Conservation (phyloP, 2,329 filamentous ascomycete genomes). For the Xylaria sp. region DNA sequence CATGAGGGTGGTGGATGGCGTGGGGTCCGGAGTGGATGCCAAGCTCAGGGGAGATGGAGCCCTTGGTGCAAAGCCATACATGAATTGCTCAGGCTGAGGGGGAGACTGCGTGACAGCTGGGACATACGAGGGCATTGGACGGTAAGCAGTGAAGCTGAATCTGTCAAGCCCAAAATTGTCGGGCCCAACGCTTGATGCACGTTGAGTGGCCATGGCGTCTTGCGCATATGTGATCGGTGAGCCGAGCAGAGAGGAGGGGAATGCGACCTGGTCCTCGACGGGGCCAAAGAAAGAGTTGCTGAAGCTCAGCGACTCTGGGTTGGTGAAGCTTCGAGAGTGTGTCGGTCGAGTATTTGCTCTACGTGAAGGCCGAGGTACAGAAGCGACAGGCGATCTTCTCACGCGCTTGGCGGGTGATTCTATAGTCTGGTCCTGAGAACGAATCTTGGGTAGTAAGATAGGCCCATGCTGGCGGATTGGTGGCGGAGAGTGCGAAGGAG, state of each 20-base stretch:
- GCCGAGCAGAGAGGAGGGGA: slow-evolving; percentile 67
- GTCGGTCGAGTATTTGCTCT: slow-evolving; percentile 55
- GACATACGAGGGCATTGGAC: slow-evolving; percentile 72
- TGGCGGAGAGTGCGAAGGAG: slow-evolving; percentile 72
- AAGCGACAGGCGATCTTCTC: slow-evolving; percentile 63
- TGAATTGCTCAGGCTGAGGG: slow-evolving; percentile 57
- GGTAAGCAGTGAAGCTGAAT: slow-evolving; percentile 87
- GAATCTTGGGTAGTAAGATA: slow-evolving; percentile 84
- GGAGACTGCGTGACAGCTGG: slow-evolving; percentile 50
- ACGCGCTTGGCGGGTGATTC: slow-evolving; percentile 67
- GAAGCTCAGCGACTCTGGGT: slow-evolving; percentile 64
- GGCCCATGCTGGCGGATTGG: slow-evolving; percentile 83
- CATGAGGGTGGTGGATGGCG: slow-evolving; percentile 75
- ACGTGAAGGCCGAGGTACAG: slow-evolving; percentile 50
- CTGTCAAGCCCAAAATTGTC: slow-evolving; percentile 74
- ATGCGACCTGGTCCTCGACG: slow-evolving; percentile 49
- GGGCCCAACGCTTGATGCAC: slow-evolving; percentile 74
- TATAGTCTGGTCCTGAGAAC: slow-evolving; percentile 83
- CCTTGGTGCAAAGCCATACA: slow-evolving; percentile 61
- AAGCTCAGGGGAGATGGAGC: slow-evolving; percentile 54
- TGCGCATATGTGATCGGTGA: slow-evolving; percentile 71
- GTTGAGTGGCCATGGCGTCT: slow-evolving; percentile 62
- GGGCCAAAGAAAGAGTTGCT: slow-evolving; percentile 54
- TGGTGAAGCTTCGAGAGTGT: slow-evolving; percentile 70
- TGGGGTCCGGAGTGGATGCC: slow-evolving; percentile 58